Percentiles rank a stretch among this genome's conserved stretches.
These are phyloP conservation scores for Pichia sp. DNA, from an alignment of 1,139 yeast genomes.

Conservation along the genomic window DNA sequence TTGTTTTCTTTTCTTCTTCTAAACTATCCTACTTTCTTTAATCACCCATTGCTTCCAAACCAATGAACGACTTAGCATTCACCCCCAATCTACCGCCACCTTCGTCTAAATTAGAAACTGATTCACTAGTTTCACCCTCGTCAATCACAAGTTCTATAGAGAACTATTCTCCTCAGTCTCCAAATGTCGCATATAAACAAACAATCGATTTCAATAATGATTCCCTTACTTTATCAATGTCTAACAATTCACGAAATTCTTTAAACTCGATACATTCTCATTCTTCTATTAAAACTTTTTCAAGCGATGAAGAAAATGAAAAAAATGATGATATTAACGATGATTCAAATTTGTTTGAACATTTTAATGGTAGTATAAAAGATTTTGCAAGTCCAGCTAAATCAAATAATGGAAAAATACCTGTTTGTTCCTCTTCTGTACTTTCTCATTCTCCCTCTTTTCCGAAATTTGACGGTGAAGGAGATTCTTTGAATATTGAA, in stretches of 20 bases:
- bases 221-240: not conserved
- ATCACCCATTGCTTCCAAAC: too few relatives aligned
- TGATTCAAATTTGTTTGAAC: conserved; percentile 13
- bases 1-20: not conserved
- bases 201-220: not conserved
- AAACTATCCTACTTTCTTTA: not conserved
- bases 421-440: not conserved
- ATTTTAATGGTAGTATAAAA: conserved; percentile 12
- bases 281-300: conserved; percentile 14
- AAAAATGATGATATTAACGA: not conserved
- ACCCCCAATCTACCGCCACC: not conserved
- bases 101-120: not conserved
- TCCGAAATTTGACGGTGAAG: too few relatives aligned
- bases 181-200: conserved; percentile 8
- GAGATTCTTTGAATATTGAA: not conserved
- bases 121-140: not conserved
- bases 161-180: conserved; percentile 10
- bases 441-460: too few relatives aligned
- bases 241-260: not conserved
- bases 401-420: not conserved
- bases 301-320: conserved; percentile 9
- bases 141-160: conserved; percentile 6
- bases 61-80: not conserved
- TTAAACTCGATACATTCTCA: not conserved
- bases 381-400: conserved; percentile 12